Base-by-base conservation (phyloP, 345 rosid genomes). In the Acer saccharum region DNA sequence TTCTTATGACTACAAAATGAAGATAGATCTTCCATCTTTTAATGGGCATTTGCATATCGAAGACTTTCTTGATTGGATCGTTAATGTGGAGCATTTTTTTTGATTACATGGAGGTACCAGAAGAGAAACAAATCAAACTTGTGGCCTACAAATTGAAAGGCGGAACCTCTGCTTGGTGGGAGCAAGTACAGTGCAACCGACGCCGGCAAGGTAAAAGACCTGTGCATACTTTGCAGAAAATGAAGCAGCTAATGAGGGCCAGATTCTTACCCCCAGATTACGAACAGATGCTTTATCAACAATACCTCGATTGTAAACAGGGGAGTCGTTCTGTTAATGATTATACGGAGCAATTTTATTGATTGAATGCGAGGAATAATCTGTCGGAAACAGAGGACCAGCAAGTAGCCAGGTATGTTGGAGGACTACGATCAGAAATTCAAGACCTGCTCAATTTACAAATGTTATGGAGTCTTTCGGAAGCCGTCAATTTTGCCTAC, bases 231-330 rank as follows among this genome's bases (percentile, higher is more conserved):
- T 77, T 61, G 81, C 16, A 8, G 2, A 14, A 0, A 12, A 77
- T 77, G 75, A 67, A 72, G 41, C 14, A 68, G 43, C 48, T 50
- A 6, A 1, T 60, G 32, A 32, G 4, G 7, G 27, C 9, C 1
- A 11, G 27, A 14, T 73, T 68, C 20, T 16, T 81, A 7, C 71
- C 35, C 18, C 17, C 7, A 2, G 16, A 81, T n/a, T 68, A 74
- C 61, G 71, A 77, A 5, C 80, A 77, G 14, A 6, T 18, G 0
- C 16, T 81, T 3, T 77, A 35, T 32, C 21, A 73, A 0, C 17
- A 32, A 10, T 60, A 55, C 4, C 48, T 41, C 2, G 7, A 41
- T 41, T 41, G 7, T 41, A 41, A 3, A 7, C 43, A 41, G 43
- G 7, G 43, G 6, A 5, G 8, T 7, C 43, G 8, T 3, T 41